Conservation (phyloP, 2,329 filamentous ascomycete genomes). For the Pseudomassariella vexata region DNA sequence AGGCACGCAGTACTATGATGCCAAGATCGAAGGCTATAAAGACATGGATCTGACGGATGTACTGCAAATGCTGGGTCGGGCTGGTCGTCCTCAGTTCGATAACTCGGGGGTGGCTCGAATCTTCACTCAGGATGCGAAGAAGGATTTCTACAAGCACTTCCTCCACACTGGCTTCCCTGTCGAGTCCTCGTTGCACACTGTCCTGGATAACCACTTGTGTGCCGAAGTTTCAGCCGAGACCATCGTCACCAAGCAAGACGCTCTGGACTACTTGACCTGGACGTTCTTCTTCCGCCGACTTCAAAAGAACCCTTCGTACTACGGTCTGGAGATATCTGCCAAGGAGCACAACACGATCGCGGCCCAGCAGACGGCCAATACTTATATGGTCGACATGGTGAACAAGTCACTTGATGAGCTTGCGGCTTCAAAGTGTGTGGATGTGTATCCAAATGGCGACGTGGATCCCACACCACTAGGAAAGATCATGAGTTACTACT, state of each 20-base stretch:
- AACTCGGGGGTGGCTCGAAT: slow-evolving; percentile 93
- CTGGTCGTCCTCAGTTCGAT: slow-evolving; percentile 94
- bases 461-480: slow-evolving; percentile 86
- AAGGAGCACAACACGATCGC: slow-evolving; percentile 86
- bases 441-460: slow-evolving; percentile 78
- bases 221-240: slow-evolving; percentile 93
- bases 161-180: slow-evolving; percentile 96
- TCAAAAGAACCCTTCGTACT: slow-evolving; percentile 98
- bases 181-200: slow-evolving; percentile 92
- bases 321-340: slow-evolving; percentile 86
- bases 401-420: slow-evolving; percentile 80
- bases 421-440: slow-evolving; percentile 76
- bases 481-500: slow-evolving; percentile 99
- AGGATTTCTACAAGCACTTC: slow-evolving; percentile 99
- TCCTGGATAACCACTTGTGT: slow-evolving; percentile 92
- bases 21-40: slow-evolving; percentile 94
- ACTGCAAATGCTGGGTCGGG: slow-evolving; percentile 93
- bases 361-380: slow-evolving; percentile 83
- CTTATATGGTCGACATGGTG: slow-evolving; percentile 91
- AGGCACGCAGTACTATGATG: slow-evolving; percentile 96
- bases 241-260: slow-evolving; percentile 90
- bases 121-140: slow-evolving; percentile 95
- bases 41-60: slow-evolving; percentile 99
- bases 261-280: slow-evolving; percentile 96
- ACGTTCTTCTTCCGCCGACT: slow-evolving; percentile 97